phyloP scores from a whole-genome alignment of 2,329 filamentous ascomycete genomes.

The Fusarium musae region DNA sequence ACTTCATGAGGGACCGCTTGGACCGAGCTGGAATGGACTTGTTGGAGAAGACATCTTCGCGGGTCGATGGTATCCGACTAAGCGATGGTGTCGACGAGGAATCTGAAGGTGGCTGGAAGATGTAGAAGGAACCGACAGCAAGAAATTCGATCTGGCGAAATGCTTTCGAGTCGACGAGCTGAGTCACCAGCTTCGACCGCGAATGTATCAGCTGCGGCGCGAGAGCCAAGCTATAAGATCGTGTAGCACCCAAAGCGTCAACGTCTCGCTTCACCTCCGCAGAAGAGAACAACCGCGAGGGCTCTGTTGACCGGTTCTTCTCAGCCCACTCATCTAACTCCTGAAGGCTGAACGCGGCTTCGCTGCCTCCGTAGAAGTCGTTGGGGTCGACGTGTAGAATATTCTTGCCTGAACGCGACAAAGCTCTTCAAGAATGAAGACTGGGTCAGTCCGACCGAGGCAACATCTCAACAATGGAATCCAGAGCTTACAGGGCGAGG shows the following conservation, averaged over 20 bases:
- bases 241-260: constrained; percentile 67
- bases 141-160: constrained; percentile 93
- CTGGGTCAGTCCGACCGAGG: constrained; percentile 49
- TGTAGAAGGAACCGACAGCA: constrained; percentile 92
- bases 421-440: constrained; percentile 70
- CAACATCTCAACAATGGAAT: constrained; percentile 47
- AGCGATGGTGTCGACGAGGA: constrained; percentile 55
- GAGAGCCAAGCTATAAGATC: constrained; percentile 84
- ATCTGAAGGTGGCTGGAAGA: constrained; percentile 63
- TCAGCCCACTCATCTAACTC: constrained; percentile 82
- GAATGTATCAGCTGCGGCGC: constrained; percentile 90
- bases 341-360: constrained; percentile 85
- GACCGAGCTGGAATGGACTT: constrained; percentile 79
- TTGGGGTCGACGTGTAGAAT: constrained; percentile 90
- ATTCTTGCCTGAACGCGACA: constrained; percentile 92
- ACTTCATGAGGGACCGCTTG: constrained; percentile 92
- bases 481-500: constrained; percentile 75
- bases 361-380: constrained; percentile 85
- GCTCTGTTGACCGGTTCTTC: constrained; percentile 43
- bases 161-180: constrained; percentile 88
- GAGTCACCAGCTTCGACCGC: constrained; percentile 78
- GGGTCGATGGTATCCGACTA: constrained; percentile 82
- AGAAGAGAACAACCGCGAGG: constrained; percentile 43
- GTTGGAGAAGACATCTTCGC: constrained; percentile 91
- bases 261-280: constrained; percentile 52